A percentile compares a stretch with the other conserved stretches of the same genome.
These are phyloP conservation scores for Anisogramma anomala DNA, from an alignment of 2,329 filamentous ascomycete genomes.

Conservation along the genomic window DNA sequence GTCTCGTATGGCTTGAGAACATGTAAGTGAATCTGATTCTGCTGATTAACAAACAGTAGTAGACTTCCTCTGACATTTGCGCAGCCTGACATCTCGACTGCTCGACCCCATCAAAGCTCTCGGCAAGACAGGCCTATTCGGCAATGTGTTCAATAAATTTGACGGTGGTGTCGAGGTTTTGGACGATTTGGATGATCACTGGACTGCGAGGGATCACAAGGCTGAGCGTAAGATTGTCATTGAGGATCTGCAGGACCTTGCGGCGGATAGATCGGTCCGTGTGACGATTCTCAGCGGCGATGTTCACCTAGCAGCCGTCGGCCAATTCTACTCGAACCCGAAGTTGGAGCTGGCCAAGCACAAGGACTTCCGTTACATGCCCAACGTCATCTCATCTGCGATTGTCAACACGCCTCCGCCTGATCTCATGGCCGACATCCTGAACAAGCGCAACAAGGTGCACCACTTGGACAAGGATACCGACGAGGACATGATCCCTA, in stretches of 20 bases:
- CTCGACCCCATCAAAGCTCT: slow-evolving; percentile 87
- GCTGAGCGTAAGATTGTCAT: slow-evolving; percentile 76
- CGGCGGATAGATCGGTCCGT: slow-evolving; percentile 82
- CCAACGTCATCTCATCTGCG: slow-evolving; percentile 85
- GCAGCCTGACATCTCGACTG: slow-evolving; percentile 64
- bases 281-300: slow-evolving; percentile 89
- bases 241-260: slow-evolving; percentile 84
- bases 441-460: slow-evolving; percentile 85
- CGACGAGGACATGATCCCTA: slow-evolving; percentile 89
- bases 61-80: slow-evolving; percentile 5
- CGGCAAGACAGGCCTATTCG: slow-evolving; percentile 68
- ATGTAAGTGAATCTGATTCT: slow-evolving; percentile 38
- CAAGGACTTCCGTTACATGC: slow-evolving; percentile 91
- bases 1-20: slow-evolving; percentile 62
- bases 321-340: slow-evolving; percentile 89
- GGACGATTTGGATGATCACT: slow-evolving; percentile 90
- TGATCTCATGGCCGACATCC: slow-evolving; percentile 75
- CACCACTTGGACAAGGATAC: slow-evolving; percentile 65
- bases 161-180: slow-evolving; percentile 86
- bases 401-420: slow-evolving; percentile 89
- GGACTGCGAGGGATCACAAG: slow-evolving; percentile 94
- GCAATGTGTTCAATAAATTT: slow-evolving; percentile 73
- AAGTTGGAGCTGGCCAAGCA: slow-evolving; percentile 73
- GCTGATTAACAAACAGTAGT: background rate
- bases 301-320: slow-evolving; percentile 83